phyloP scores from a whole-genome alignment of 2,329 filamentous ascomycete species.

The Didymosphaeria variabile region DNA sequence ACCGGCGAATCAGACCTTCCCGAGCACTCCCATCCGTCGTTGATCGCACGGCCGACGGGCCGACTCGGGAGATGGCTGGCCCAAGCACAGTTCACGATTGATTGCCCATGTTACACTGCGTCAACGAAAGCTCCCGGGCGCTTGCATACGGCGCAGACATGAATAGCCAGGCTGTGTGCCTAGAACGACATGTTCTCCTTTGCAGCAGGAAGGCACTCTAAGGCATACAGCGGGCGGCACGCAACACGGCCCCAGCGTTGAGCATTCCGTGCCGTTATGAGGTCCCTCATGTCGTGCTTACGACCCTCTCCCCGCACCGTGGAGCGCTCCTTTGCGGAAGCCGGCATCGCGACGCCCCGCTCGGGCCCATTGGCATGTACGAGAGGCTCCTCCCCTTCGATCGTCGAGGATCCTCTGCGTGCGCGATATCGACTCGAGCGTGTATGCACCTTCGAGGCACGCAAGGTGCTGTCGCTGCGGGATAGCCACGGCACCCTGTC shows the following conservation, averaged over 20 bases:
- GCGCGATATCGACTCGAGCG: slow-evolving; percentile 13
- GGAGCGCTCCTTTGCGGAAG: background rate
- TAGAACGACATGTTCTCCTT: background rate
- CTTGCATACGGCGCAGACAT: slow-evolving; percentile 4
- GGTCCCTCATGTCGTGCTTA: slow-evolving; percentile 24
- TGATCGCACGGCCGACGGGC: too few relatives aligned
- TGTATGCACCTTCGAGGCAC: slow-evolving; percentile 25
- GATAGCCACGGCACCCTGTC: slow-evolving; percentile 25
- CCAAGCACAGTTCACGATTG: slow-evolving; percentile 28
- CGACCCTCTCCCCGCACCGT: slow-evolving; percentile 24
- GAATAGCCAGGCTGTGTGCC: slow-evolving; percentile 8
- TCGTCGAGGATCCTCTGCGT: slow-evolving; percentile 21
- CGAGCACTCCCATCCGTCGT: background rate
- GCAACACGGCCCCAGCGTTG: slow-evolving; percentile 19
- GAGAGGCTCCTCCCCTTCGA: slow-evolving; percentile 3
- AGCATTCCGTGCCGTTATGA: slow-evolving; percentile 1
- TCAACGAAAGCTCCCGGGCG: slow-evolving; percentile 17
- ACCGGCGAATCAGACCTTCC: background rate
- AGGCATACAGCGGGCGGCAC: slow-evolving; percentile 2
- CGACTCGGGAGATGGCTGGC: slow-evolving; percentile 14
- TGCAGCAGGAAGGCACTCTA: background rate
- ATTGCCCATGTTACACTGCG: slow-evolving; percentile 35
- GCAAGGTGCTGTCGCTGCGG: slow-evolving; percentile 37
- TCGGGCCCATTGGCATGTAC: background rate
- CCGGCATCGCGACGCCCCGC: slow-evolving; percentile 12